phyloP scores from a whole-genome alignment of 2,329 filamentous ascomycete species.

The Fusarium equiseti region DNA sequence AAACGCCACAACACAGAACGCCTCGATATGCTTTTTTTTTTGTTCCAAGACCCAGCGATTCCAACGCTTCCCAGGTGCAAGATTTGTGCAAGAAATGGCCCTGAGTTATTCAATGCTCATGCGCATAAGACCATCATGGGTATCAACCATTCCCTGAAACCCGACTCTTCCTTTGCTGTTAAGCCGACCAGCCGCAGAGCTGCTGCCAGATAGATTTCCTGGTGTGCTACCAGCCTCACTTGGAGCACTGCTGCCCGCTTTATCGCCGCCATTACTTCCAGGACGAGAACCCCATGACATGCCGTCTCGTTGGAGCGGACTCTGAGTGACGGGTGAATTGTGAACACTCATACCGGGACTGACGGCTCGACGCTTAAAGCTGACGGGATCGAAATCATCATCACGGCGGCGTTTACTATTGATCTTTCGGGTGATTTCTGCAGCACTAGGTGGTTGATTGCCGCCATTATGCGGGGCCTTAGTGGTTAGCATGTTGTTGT shows the following conservation, averaged over 20 bases:
- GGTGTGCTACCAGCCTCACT: constrained; percentile 62
- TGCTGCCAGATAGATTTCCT: constrained; percentile 44
- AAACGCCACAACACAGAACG: constrained; percentile 38
- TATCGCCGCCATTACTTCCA: constrained; percentile 69
- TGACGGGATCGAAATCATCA: constrained; percentile 88
- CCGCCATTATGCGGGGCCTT: constrained; percentile 49
- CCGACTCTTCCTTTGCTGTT: constrained; percentile 75
- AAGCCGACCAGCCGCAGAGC: constrained; percentile 58
- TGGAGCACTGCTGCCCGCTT: constrained; percentile 64
- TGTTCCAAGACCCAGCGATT: constrained; percentile 1
- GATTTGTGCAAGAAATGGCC: neutral
- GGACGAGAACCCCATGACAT: constrained; percentile 79
- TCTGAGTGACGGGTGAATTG: constrained; percentile 89
- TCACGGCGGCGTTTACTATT: constrained; percentile 88
- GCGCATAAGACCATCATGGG: constrained; percentile 94
- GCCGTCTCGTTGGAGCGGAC: constrained; percentile 79
- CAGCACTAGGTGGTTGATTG: constrained; percentile 69
- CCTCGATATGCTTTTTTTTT: constrained; percentile 38
- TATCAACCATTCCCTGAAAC: constrained; percentile 93
- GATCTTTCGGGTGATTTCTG: constrained; percentile 82
- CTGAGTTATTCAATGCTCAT: constrained; percentile 87
- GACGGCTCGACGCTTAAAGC: constrained; percentile 91
- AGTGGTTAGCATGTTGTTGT: constrained; percentile 34
- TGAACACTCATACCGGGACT: constrained; percentile 92
- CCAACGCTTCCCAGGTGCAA: constrained; percentile 6